Conservation (phyloP, 441 rosid genomes). For the Geranium incanum region DNA sequence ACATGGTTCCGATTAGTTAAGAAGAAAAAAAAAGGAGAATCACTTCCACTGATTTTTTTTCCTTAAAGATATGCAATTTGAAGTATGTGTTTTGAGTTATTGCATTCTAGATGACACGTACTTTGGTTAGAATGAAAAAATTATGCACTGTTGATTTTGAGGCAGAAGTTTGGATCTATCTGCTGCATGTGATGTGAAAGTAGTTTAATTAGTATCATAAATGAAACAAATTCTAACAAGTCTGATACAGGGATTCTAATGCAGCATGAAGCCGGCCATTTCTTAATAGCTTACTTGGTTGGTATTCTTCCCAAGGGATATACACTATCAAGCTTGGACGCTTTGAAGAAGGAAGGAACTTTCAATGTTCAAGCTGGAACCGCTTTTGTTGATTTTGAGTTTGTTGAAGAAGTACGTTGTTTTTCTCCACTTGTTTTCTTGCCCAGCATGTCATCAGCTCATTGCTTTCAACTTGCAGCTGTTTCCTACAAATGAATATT, state of each 20-base stretch:
- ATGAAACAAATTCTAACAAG: background rate
- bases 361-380: constrained; percentile 90
- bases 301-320: constrained; percentile 79
- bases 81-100: too few species aligned
- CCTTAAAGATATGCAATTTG: too few species aligned
- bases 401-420: constrained; percentile 67
- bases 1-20: too few species aligned
- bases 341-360: constrained; percentile 79
- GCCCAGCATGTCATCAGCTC: background rate
- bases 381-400: constrained; percentile 79
- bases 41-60: too few species aligned
- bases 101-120: too few species aligned
- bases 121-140: too few species aligned
- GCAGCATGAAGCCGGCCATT: constrained; percentile 97
- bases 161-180: too few species aligned
- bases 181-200: background rate
- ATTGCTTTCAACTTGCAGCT: background rate
- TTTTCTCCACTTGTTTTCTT: background rate
- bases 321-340: constrained; percentile 65
- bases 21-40: too few species aligned
- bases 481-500: too few species aligned
- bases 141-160: too few species aligned
- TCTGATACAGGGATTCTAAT: background rate
- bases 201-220: background rate
- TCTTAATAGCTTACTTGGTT: constrained; percentile 74